Base-by-base conservation (phyloP, 192 early-diverging fungal genomes). In the Podila verticillata region DNA sequence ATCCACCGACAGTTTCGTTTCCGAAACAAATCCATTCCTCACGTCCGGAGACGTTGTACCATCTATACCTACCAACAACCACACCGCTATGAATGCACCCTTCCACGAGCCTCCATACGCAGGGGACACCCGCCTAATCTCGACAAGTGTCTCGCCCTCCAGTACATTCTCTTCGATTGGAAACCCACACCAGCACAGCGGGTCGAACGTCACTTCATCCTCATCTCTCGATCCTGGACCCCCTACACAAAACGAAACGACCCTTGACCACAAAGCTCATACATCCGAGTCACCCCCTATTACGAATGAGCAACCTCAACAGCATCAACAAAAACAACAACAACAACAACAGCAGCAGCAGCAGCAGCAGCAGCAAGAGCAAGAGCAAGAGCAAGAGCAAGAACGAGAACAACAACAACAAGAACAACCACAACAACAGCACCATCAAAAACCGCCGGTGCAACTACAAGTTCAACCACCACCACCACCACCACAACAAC, bases 91-190 rank as follows among this genome's bases (percentile, higher is more conserved):
- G n/a, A n/a, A n/a, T 54, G 51, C 51, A 19, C 57, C 60, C 9
- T 47, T 48, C 13, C 48, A 63, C 7, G 56, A 69, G 35, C 58
- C 74, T 24, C 61, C 66, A 1, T 48, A 63, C 49, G 22, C 62
- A 30, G 22, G 51, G 22, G 74, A 69, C n/a, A 26, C 36, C n/a
- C 61, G 59, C 34, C 29, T 30, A 17, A 26, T 64, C 1, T 35
- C 74, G 1, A n/a, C 49, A 9, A 62, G 56, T 2, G 48, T 60
- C 47, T 65, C 77, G 15, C 65, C 77, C 5, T 64, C 66, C 5
- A 68, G 77, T 17, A 67, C 75, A 19, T 36, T 66, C 17, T 66
- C 75, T 32, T 79, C 75, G 0, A 49, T 63, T 15, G 15, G 32
- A 5, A 66, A 35, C 10, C 57, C 68, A 0, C 34, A 32, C 13